phyloP scores from a whole-genome alignment of 208 protist species.

The Herpetomonas samuelpessoai region DNA sequence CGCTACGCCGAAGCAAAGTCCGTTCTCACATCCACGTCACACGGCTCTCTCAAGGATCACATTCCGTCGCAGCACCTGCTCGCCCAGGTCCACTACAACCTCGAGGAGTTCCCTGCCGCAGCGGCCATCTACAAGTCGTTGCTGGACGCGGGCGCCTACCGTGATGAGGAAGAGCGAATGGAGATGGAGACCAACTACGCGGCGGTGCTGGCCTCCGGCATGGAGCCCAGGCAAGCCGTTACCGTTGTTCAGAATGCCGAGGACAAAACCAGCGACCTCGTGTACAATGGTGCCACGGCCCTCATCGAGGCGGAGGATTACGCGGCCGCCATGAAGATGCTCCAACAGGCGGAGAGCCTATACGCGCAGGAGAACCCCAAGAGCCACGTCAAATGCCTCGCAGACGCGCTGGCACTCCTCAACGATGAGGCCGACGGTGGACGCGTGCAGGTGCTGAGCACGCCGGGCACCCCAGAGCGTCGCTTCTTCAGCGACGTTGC shows the following conservation, averaged over 20 bases:
- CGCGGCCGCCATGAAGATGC: slow-evolving; percentile 40
- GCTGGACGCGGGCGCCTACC: slow-evolving; percentile 36
- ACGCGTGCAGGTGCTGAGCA: slow-evolving; percentile 18
- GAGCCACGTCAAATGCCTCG: slow-evolving; percentile 42
- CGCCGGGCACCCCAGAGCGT: slow-evolving; percentile 40
- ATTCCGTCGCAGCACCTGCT: slow-evolving; percentile 63
- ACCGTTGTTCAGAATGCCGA: slow-evolving; percentile 50
- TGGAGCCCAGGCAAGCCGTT: slow-evolving; percentile 29
- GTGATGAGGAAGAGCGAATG: slow-evolving; percentile 69
- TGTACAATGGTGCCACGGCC: slow-evolving; percentile 79
- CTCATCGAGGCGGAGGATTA: slow-evolving; percentile 61
- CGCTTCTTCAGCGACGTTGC: slow-evolving; percentile 76
- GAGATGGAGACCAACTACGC: slow-evolving; percentile 79
- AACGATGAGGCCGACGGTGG: slow-evolving; percentile 23
- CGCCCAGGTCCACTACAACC: slow-evolving; percentile 79
- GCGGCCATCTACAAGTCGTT: slow-evolving; percentile 64
- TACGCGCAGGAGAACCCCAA: slow-evolving; percentile 42
- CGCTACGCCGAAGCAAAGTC: slow-evolving; percentile 56
- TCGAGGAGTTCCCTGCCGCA: slow-evolving; percentile 72
- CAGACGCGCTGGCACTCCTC: slow-evolving; percentile 39
- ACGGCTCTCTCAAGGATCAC: slow-evolving; percentile 12
- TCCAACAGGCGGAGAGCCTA: slow-evolving; percentile 62
- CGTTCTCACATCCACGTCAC: slow-evolving; percentile 21
- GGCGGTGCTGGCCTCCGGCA: slow-evolving; percentile 40
- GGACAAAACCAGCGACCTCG: slow-evolving; percentile 63